Conservation (phyloP, 352 stramenopile genomes). For the Globisporangium mamillatum region DNA sequence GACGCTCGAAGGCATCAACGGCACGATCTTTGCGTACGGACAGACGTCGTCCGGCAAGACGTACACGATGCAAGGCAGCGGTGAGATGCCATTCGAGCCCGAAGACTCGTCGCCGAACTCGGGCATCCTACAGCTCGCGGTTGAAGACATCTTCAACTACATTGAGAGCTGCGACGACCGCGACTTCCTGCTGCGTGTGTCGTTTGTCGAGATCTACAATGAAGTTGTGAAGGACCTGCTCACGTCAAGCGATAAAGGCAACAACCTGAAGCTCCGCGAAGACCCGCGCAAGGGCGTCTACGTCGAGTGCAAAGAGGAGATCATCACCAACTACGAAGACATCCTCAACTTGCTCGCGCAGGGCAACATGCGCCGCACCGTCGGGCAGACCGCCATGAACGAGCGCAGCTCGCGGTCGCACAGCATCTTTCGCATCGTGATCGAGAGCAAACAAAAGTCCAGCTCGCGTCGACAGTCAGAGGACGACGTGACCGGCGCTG, state of each 20-base stretch:
- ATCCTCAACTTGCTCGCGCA: conserved; percentile 55
- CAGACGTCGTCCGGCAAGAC: conserved; percentile 96
- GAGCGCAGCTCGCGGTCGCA: conserved; percentile 77
- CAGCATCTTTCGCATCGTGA: conserved; percentile 78
- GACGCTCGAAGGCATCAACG: conserved; percentile 75
- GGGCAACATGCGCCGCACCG: conserved; percentile 66
- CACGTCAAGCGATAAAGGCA: conserved; percentile 37
- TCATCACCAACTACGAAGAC: conserved; percentile 83
- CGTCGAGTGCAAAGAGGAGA: conserved; percentile 94
- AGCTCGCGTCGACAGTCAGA: conserved; percentile 47
- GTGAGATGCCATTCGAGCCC: conserved; percentile 18
- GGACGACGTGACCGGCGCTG: conserved; percentile 70
- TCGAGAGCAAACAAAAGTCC: conserved; percentile 77
- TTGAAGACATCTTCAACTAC: conserved; percentile 93
- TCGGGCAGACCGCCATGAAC: conserved; percentile 81
- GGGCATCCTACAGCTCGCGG: conserved; percentile 91
- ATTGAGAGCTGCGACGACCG: conserved; percentile 79
- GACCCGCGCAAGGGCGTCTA: conserved; percentile 95
- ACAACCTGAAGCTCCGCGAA: conserved; percentile 87
- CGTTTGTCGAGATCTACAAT: conserved; percentile 99
- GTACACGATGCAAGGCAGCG: conserved; percentile 94
- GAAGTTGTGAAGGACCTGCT: conserved; percentile 97
- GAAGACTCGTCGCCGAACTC: conserved; percentile 24
- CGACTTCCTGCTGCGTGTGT: conserved; percentile 95
- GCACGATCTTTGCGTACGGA: conserved; percentile 95